A percentile compares a stretch with the other conserved stretches of the same genome.
Conservation (phyloP, 495 filamentous ascomycete species). For the Annulohypoxylon nitens region DNA sequence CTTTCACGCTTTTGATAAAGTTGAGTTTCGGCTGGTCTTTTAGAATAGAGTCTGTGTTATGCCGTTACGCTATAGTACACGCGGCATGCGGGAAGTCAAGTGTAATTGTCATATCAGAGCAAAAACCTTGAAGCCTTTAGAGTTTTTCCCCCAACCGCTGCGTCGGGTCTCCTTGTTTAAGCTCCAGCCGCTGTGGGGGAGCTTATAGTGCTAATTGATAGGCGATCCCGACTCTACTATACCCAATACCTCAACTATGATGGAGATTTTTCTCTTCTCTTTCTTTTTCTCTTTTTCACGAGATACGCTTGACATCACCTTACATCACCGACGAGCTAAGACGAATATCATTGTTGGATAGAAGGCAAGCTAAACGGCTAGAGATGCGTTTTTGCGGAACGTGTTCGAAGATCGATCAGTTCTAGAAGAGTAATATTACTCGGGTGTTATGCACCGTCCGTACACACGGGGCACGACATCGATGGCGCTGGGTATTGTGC, state of each 20-base stretch:
- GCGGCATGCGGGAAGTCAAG: slow-evolving; percentile 1
- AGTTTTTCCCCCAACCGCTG: slow-evolving; percentile 11
- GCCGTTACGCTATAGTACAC: neutral
- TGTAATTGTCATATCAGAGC: slow-evolving; percentile 10
- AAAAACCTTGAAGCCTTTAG: neutral
- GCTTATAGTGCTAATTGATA: slow-evolving; percentile 1
- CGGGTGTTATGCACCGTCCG: neutral
- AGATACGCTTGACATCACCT: slow-evolving; percentile 21
- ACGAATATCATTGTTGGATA: neutral
- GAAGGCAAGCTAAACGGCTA: neutral
- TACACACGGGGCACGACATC: slow-evolving; percentile 11
- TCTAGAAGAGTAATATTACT: neutral
- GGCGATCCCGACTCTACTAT: neutral
- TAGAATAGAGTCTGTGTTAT: neutral
- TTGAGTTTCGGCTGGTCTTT: neutral
- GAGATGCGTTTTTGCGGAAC: neutral
- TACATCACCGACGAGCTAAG: slow-evolving; percentile 16
- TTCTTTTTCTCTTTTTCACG: neutral
- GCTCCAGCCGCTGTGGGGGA: slow-evolving; percentile 3
- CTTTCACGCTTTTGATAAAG: neutral
- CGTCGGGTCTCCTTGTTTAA: slow-evolving; percentile 32
- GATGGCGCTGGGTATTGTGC: neutral
- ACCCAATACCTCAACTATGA: neutral
- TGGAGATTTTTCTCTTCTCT: neutral
- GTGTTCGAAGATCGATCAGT: neutral